Base-by-base conservation (phyloP, 148 eudicot species). In the Arbutus unedo region DNA sequence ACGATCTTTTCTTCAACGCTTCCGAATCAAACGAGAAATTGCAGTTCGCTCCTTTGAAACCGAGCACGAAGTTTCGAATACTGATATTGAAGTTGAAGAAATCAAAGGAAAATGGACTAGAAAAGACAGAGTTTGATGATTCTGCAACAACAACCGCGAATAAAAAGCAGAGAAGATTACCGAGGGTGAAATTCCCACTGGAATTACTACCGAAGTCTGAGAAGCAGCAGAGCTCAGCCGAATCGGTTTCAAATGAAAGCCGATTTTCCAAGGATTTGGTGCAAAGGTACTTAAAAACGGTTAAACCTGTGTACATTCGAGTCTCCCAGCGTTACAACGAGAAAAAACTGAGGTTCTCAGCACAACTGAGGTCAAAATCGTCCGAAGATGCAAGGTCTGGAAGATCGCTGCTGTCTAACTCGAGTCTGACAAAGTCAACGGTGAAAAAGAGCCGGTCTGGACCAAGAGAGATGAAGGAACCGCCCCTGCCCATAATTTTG, bases 71-170 rank as follows among this genome's bases (percentile, higher is more conserved):
- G 81, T 82, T 96, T 23, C 84, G 94, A 13, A 89, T 93, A 2
- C 82, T 94, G 21, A 85, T 94, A 93, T 79, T 90, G 56, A 91
- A 92, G 79, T 74, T 94, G 3, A 94, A 94, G 79, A 94, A 89
- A 71, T 86, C 92, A 4, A 91, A 88, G 54, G 76, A 87, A 0
- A 79, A 47, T 15, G 82, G 2, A 7, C 3, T 43, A 13, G 82
- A 60, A 25, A 73, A 73, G 57, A 66, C 38, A 4, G 55, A 10
- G 23, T 5, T 3, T 4, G 66, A 74, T 3, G 50, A 21, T 2
- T 15, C 54, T 6, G 76, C 13, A 5, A 25, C 53, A 3, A 67
- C 45, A 38, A 75, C 73, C 0, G 43, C 57, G 75, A 83, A 66
- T 74, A 87, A 47, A 75, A 77, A 43, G 19, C 73, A 79, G 43